Percentiles rank a stretch among this genome's conserved stretches.
phyloP scores from a whole-genome alignment of 305 asterid species.

The Lippia alba region DNA sequence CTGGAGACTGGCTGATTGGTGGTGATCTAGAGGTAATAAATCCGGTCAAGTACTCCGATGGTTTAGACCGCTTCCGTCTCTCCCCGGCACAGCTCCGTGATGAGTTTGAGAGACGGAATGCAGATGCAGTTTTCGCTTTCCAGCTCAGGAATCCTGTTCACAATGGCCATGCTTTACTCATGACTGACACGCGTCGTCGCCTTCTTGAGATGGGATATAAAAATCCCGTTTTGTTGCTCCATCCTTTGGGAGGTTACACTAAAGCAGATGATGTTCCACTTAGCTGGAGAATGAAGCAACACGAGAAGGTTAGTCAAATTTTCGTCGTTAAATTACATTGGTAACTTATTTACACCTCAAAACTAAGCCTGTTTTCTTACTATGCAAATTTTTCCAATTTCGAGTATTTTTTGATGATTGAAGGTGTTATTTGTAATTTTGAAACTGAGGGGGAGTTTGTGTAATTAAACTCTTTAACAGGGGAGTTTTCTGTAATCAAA shows the following conservation, averaged over 20 bases:
- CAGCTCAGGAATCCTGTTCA: slow-evolving; percentile 96
- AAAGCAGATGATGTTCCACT: slow-evolving; percentile 96
- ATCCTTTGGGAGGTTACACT: slow-evolving; percentile 90
- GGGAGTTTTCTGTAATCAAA: too few relatives aligned
- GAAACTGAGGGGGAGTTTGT: too few relatives aligned
- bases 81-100: slow-evolving; percentile 82
- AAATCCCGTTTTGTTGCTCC: slow-evolving; percentile 83
- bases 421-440: too few relatives aligned
- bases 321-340: not conserved
- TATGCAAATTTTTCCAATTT: too few relatives aligned
- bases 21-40: slow-evolving; percentile 87
- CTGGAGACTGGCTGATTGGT: slow-evolving; percentile 94
- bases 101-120: slow-evolving; percentile 75
- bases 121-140: slow-evolving; percentile 95
- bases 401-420: too few relatives aligned
- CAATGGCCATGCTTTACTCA: slow-evolving; percentile 86
- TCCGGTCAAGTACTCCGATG: slow-evolving; percentile 72
- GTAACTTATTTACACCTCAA: not conserved
- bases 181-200: slow-evolving; percentile 90
- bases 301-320: slow-evolving; percentile 68
- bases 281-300: slow-evolving; percentile 93
- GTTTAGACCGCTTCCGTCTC: slow-evolving; percentile 79
- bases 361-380: too few relatives aligned
- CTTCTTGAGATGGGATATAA: slow-evolving; percentile 92
- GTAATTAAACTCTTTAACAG: too few relatives aligned